These are phyloP conservation scores for Russula vinacea DNA, from an alignment of 768 basidiomycete species.

Conservation along the genomic window DNA sequence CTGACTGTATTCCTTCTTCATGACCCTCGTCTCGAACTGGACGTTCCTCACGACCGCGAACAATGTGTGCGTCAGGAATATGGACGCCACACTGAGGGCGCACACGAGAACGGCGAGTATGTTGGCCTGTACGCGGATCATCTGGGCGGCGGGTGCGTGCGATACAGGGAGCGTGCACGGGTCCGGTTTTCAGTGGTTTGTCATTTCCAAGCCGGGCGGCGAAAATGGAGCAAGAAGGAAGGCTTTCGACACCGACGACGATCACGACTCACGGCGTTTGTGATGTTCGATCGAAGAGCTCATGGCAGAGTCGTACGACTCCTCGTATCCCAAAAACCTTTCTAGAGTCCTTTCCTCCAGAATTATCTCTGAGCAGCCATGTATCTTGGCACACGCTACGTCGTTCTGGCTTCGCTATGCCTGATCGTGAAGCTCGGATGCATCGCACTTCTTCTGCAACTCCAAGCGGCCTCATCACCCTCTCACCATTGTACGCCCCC, in stretches of 20 bases:
- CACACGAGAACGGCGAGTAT: conserved; percentile 5
- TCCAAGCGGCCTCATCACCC: not conserved
- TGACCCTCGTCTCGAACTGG: conserved; percentile 2
- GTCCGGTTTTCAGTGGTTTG: not conserved
- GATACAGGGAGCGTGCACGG: not conserved
- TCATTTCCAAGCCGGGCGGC: not conserved
- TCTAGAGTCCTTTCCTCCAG: not conserved
- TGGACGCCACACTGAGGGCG: conserved; percentile 7
- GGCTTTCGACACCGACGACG: not conserved
- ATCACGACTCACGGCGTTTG: not conserved
- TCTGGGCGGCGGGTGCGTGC: not conserved
- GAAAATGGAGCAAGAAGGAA: not conserved
- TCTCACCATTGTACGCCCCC: not conserved
- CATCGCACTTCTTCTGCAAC: not conserved
- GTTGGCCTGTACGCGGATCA: conserved; percentile 4
- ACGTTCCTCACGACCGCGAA: conserved; percentile 3
- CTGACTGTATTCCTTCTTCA: conserved; percentile 15
- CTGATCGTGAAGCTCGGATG: conserved; percentile 10
- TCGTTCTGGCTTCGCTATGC: conserved; percentile 6
- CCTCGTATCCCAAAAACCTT: not conserved
- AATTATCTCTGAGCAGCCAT: not conserved
- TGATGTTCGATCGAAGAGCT: not conserved
- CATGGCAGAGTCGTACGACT: not conserved
- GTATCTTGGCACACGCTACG: not conserved
- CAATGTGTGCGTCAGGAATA: conserved; percentile 3